Percentiles rank a stretch among this genome's conserved stretches.
phyloP scores from a whole-genome alignment of 2,329 filamentous ascomycete species.

The Sarocladium strictum region DNA sequence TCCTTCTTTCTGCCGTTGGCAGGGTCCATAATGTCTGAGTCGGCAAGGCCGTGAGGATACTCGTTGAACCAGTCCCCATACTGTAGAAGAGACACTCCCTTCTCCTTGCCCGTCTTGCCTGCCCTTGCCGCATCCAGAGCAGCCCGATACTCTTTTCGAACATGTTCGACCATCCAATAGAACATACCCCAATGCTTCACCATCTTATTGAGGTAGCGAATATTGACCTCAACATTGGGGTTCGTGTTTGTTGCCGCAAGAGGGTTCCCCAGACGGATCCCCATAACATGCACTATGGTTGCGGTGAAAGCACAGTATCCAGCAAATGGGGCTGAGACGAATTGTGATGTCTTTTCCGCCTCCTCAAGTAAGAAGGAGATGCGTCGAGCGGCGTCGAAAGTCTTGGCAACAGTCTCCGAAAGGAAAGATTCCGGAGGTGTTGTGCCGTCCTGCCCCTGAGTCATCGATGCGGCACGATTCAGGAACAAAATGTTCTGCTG shows the following conservation, averaged over 20 bases:
- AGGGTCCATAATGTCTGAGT: conserved; percentile 76
- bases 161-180: conserved; percentile 89
- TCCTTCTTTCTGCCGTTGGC: conserved; percentile 60
- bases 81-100: conserved; percentile 67
- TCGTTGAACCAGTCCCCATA: conserved; percentile 97
- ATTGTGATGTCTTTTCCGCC: conserved; percentile 59
- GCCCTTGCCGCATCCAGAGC: conserved; percentile 76
- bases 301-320: conserved; percentile 93
- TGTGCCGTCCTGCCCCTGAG: background rate
- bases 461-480: conserved; percentile 70
- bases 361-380: conserved; percentile 82
- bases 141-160: conserved; percentile 80
- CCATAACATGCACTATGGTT: conserved; percentile 89
- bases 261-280: conserved; percentile 80
- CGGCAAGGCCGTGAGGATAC: conserved; percentile 86
- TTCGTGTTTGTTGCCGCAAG: conserved; percentile 70
- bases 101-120: conserved; percentile 48
- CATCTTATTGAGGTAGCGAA: conserved; percentile 89
- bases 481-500: conserved; percentile 89
- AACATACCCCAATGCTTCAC: conserved; percentile 99
- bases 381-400: conserved; percentile 76
- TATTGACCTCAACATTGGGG: conserved; percentile 77
- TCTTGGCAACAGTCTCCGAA: conserved; percentile 65
- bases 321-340: conserved; percentile 83
- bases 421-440: conserved; percentile 57